A percentile compares a stretch with the other conserved stretches of the same genome.
phyloP scores from a whole-genome alignment of 805 yeast species.

The Suhomyces vadensis region DNA sequence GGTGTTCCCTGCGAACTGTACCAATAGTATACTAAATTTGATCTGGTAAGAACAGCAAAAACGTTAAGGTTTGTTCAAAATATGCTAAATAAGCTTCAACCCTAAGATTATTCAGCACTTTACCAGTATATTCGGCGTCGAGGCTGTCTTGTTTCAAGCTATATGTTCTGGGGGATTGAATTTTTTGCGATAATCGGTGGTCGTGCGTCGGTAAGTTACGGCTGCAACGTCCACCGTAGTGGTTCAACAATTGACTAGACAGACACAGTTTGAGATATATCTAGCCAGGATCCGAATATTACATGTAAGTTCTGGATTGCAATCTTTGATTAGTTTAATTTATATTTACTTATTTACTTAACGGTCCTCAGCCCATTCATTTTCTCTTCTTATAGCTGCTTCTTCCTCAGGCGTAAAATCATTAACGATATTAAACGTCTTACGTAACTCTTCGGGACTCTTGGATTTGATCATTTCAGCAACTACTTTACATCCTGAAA shows the following conservation, averaged over 20 bases:
- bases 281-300: too few relatives aligned
- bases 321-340: not conserved
- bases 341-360: constrained; percentile 22
- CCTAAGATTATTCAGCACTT: not conserved
- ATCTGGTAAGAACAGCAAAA: not conserved
- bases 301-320: not conserved
- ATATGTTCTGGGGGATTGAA: not conserved
- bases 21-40: not conserved
- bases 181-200: constrained; percentile 9
- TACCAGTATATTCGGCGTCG: not conserved
- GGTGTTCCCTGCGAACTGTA: not conserved
- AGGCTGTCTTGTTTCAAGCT: not conserved
- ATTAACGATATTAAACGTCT: constrained; percentile 76
- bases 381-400: constrained; percentile 83
- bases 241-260: not conserved
- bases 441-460: constrained; percentile 77
- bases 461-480: constrained; percentile 84
- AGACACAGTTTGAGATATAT: not conserved
- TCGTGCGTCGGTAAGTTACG: constrained; percentile 5
- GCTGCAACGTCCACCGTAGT: not conserved
- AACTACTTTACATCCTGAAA: constrained; percentile 77
- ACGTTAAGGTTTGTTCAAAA: not conserved
- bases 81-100: not conserved
- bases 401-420: constrained; percentile 88
- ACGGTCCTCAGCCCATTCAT: constrained; percentile 91